Base-by-base conservation (phyloP, 306 rosid genomes). In the Dryas octopetala region DNA sequence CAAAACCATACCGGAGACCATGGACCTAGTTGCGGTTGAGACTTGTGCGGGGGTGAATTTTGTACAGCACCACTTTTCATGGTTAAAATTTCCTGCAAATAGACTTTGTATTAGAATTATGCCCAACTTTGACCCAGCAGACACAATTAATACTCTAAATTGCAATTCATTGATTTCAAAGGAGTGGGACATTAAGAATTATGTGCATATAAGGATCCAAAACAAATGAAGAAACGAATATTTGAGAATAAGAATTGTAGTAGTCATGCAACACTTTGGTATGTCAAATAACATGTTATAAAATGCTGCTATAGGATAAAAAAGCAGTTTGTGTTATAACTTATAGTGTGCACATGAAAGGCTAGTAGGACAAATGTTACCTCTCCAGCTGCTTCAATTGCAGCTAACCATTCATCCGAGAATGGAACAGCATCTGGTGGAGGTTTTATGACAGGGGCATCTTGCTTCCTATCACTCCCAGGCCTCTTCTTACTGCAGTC, bases 341-440 rank as follows among this genome's bases (percentile, higher is more conserved):
- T 54, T 53, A 28, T 70, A 19, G 54, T 58, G 54, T 55, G 66
- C 46, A 58, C 55, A 58, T 44, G 10, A 58, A 46, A 6, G 7
- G 6, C 54, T 13, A 14, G 46, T 12, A 81, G 77, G 71, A 73
- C 43, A 16, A 26, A 12, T 61, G 67, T 67, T 67, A 91, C 97
- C 97, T 95, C 98, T 84, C 98, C 98, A 62, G 98, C 97, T 54
- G 96, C 93, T 90, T 91, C 97, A 70, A 95, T 55, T 77, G 96
- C 97, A 71, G 97, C 93, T 76, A 95, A 80, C 98, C 98, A 95
- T 83, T 95, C 98, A 45, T 95, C 97, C 69, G 97, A 90, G 75
- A 91, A 95, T 0, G 97, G 97, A 85, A 66, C 87, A 54, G 74
- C 91, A 80, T 89, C 72, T 46, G 83, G 66, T 28, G 91, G 95